Evolutionary conservation across 2,329 filamentous ascomycete genomes (phyloP), one percentile per base, ranked within the genome.

Genomic region (Pseudopyricularia javanii): DNA sequence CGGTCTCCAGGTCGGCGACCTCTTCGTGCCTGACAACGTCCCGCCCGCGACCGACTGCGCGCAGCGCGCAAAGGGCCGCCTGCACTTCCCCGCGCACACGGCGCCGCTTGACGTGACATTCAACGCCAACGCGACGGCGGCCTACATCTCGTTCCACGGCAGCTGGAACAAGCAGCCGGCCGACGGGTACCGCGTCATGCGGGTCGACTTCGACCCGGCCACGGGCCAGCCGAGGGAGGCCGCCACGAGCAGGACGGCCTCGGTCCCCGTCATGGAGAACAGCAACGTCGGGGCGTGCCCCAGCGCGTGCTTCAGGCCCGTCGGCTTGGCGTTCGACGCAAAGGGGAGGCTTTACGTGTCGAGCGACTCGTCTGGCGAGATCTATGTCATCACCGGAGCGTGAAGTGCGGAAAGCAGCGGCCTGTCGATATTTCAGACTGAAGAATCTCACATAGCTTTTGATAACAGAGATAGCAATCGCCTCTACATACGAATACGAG

Each of bases 31-130:
- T 22, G 58, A 60, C 53, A 30, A 32, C 47, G 57, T 58, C 64
- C 61, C 50, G 15, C 52, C 65, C 55, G 22, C 53, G 1, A 61
- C 62, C 20, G 61, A 55, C 55, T 45, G 54, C 50, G 63, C 17
- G 14, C 62, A 65, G 58, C 57, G 59, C 2, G 60, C 63, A 35
- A 56, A 63, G 15, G 66, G 80, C 64, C n/a, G 74, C 6, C 64
- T 83, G 22, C 73, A 73, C n/a, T 61, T 64, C 30, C 62, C 61
- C 20, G 73, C 81, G 2, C 82, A 86, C 59, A 80, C 74, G 63
- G 82, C 83, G 1, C 83, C 83, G 0, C 67, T 86, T 4, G 82
- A 85, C 58, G 75, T 85, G 56, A 76, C 78, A 55, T 86, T 86
- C 66, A 75, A 76, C 56, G 63, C 68, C 2, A 64, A 72, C 45